Evolutionary conservation across 1,284 basidiomycete genomes (phyloP).

Genomic region (Rhodotorula sp.): DNA sequence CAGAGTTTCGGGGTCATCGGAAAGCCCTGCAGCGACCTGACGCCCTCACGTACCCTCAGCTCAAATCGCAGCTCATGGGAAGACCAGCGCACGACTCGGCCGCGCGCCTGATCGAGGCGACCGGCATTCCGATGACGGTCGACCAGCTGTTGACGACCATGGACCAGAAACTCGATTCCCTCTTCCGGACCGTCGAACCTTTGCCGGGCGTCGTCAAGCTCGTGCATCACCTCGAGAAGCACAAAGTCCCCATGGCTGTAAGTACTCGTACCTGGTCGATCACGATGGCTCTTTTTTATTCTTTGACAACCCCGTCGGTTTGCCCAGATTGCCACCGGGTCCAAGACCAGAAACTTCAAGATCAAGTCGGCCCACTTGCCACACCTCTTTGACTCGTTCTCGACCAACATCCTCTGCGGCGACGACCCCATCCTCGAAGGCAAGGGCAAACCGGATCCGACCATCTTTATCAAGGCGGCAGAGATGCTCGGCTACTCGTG

Average conservation of each 20-base stretch:
- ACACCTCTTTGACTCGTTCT: slow-evolving; percentile 40
- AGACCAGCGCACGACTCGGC: slow-evolving; percentile 26
- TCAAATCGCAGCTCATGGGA: slow-evolving; percentile 36
- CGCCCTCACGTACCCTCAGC: background rate
- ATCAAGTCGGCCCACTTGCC: slow-evolving; percentile 40
- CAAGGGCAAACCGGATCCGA: slow-evolving; percentile 40
- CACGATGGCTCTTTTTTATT: too few relatives aligned
- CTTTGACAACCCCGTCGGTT: background rate
- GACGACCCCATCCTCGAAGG: slow-evolving; percentile 39
- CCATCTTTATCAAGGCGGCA: slow-evolving; percentile 44
- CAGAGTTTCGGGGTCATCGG: background rate
- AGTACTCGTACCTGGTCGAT: background rate
- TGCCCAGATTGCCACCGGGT: slow-evolving; percentile 41
- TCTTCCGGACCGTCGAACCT: slow-evolving; percentile 31
- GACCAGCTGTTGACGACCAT: slow-evolving; percentile 22
- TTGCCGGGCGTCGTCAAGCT: slow-evolving; percentile 44
- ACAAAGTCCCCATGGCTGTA: slow-evolving; percentile 42
- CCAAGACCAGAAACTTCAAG: slow-evolving; percentile 39
- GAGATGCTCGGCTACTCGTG: slow-evolving; percentile 39
- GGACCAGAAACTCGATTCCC: slow-evolving; percentile 9
- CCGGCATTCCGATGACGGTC: slow-evolving; percentile 18
- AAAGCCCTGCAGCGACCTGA: background rate
- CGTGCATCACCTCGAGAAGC: slow-evolving; percentile 41
- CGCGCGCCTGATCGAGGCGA: slow-evolving; percentile 23
- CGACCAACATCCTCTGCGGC: slow-evolving; percentile 31